Percentiles rank a stretch among this genome's conserved stretches.
These are phyloP conservation scores for Neurospora tetraspora DNA, from an alignment of 495 filamentous ascomycete genomes.

Conservation along the genomic window DNA sequence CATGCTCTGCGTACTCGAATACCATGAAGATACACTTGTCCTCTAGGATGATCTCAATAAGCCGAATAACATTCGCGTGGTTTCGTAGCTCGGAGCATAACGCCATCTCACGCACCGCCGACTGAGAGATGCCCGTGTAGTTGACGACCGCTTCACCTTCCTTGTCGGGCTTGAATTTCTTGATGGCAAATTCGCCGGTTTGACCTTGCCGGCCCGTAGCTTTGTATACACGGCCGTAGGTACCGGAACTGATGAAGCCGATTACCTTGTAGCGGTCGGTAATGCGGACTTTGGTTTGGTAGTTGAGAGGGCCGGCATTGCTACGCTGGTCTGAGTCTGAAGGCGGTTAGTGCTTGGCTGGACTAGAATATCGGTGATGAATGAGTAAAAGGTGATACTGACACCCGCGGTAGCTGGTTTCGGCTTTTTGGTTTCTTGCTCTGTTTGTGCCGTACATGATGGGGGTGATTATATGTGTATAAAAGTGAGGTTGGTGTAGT, in stretches of 20 bases:
- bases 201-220: conserved; percentile 65
- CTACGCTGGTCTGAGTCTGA: conserved; percentile 39
- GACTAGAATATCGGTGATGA: background rate
- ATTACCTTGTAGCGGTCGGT: conserved; percentile 89
- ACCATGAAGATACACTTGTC: conserved; percentile 99
- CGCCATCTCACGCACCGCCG: conserved; percentile 96
- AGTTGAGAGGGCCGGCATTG: conserved; percentile 36
- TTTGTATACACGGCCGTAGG: conserved; percentile 99
- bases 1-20: conserved; percentile 97
- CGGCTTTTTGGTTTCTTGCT: conserved; percentile 10
- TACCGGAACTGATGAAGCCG: conserved; percentile 95
- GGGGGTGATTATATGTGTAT: background rate
- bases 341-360: background rate
- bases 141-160: conserved; percentile 79
- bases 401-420: conserved; percentile 15
- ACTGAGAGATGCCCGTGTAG: conserved; percentile 97
- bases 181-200: conserved; percentile 84
- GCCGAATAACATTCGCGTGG: conserved; percentile 81
- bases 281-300: conserved; percentile 81
- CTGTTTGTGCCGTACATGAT: conserved; percentile 14
- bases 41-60: conserved; percentile 94
- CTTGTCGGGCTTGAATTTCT: conserved; percentile 99
- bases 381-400: conserved; percentile 10
- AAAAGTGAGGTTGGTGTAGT: background rate
- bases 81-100: conserved; percentile 77